Conservation (phyloP, 805 yeast species). For the Kockiozyma suomiensis region DNA sequence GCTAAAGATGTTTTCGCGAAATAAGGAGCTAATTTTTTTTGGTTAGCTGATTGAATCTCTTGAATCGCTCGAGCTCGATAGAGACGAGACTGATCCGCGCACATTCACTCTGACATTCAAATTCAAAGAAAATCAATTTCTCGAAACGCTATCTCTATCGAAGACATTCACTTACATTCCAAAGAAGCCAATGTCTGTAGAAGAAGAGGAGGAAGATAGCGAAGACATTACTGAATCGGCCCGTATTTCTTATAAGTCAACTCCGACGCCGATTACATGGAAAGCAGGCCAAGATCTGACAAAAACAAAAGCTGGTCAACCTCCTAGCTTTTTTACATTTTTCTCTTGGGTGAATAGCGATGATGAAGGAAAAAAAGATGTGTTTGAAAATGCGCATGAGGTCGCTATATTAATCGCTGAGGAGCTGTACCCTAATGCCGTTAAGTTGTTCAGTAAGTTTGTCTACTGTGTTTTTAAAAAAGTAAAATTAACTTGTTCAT, state of each 20-base stretch:
- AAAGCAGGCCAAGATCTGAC: conserved; percentile 66
- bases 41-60: conserved; percentile 39
- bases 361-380: conserved; percentile 65
- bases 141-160: conserved; percentile 59
- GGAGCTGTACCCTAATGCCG: conserved; percentile 82
- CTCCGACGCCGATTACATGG: conserved; percentile 64
- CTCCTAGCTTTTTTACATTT: conserved; percentile 62
- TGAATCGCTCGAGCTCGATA: conserved; percentile 61
- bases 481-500: not conserved
- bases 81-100: conserved; percentile 50
- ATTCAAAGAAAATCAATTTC: conserved; percentile 55
- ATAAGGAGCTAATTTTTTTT: conserved; percentile 52
- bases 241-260: conserved; percentile 58
- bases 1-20: conserved; percentile 39
- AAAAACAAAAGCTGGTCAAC: conserved; percentile 44
- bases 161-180: conserved; percentile 54
- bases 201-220: conserved; percentile 44
- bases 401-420: conserved; percentile 72
- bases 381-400: conserved; percentile 78
- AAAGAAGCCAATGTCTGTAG: conserved; percentile 32
- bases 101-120: conserved; percentile 63
- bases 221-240: conserved; percentile 48
- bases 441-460: conserved; percentile 78
- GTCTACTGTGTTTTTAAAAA: not conserved
- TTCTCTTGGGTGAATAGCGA: conserved; percentile 75